Evolutionary conservation across 2,329 filamentous ascomycete genomes (phyloP), one percentile per base, ranked within the genome.

Genomic region (Sarocladium kiliense): DNA sequence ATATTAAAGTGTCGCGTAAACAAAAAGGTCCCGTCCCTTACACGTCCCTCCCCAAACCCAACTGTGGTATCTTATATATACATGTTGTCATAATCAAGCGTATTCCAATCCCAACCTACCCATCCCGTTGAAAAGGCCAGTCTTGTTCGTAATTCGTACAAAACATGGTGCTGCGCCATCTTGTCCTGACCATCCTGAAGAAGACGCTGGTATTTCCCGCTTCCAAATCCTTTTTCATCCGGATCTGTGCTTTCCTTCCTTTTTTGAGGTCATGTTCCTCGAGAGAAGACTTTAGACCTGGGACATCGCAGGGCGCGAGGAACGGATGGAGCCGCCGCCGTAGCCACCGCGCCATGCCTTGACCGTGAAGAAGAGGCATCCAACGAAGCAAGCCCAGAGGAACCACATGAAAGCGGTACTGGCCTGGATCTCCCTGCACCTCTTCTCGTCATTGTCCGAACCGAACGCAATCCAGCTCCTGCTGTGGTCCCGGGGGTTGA

Each of bases 401-500:
- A 92, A 91, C 87, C 87, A 93, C 72, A 90, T 78, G 74, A 93
- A 93, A 36, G 82, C 87, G 32, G 81, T 83, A 59, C 81, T 80
- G 36, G 88, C 88, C 74, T 92, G 88, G 16, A 89, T 81, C 72
- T 90, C 84, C 59, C 82, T 84, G 73, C 89, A 92, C 60, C 87
- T 81, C 74, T 86, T 84, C 66, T 76, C 69, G 21, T 39, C 21
- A 57, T 78, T 74, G 58, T 60, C 58, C 45, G 84, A 85, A 56
- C 85, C 85, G 66, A 79, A 87, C 25, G 77, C 85, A 66, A 89
- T 82, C 72, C 77, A 80, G 69, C 80, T 78, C 63, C 61, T 41
- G 27, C 68, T 63, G 41, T 71, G 59, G 56, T 66, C 62, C 9
- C 60, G 51, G 9, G 63, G 58, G 41, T 68, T 49, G 54, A 75